Percentiles rank a stretch among this genome's conserved stretches.
phyloP scores from a whole-genome alignment of 2,329 filamentous ascomycete species.

The Fusarium poae region DNA sequence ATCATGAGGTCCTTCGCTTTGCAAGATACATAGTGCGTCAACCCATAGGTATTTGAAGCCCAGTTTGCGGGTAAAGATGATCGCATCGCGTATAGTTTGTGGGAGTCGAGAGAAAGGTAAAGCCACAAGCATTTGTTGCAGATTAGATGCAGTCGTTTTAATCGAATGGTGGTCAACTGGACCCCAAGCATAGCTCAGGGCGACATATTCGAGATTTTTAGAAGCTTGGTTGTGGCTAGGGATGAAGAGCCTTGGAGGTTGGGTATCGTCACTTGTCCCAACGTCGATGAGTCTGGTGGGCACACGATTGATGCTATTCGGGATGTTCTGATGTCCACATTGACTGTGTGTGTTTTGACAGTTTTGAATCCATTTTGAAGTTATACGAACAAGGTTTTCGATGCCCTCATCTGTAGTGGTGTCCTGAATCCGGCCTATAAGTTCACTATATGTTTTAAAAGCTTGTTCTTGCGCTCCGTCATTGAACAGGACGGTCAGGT shows the following conservation, averaged over 20 bases:
- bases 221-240: background rate
- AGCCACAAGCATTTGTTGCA: background rate
- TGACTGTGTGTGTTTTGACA: background rate
- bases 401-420: background rate
- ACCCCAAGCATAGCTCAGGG: slow-evolving; percentile 2
- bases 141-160: background rate
- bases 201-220: background rate
- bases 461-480: background rate
- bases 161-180: background rate
- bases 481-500: background rate
- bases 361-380: background rate
- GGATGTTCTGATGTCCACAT: background rate
- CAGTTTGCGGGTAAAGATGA: background rate
- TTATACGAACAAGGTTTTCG: background rate
- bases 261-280: background rate
- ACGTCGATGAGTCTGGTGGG: slow-evolving; percentile 2
- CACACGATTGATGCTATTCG: fast-evolving
- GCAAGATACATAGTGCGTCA: background rate
- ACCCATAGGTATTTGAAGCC: slow-evolving; percentile 3
- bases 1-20: background rate
- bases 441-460: background rate
- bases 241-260: background rate
- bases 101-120: background rate
- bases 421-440: background rate
- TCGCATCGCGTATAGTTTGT: background rate